Evolutionary conservation across 177 flowering plant genomes (phyloP).

Genomic region (Tripterygium wilfordii): DNA sequence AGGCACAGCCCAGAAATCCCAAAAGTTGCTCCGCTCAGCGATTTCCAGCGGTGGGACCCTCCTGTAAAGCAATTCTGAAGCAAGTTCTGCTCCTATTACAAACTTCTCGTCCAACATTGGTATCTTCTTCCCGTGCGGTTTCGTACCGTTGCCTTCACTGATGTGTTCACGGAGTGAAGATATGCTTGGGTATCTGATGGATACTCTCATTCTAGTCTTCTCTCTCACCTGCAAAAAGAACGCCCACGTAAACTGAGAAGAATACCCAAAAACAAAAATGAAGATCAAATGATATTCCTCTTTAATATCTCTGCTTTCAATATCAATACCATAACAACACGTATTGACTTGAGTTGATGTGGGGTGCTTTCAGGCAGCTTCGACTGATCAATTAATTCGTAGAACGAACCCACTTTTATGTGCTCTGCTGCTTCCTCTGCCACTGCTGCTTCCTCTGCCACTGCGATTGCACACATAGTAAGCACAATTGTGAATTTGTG

Average conservation of each 20-base stretch:
- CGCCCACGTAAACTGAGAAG: background rate
- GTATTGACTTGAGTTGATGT: slow-evolving; percentile 43
- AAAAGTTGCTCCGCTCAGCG: slow-evolving; percentile 12
- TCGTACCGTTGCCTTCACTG: slow-evolving; percentile 1
- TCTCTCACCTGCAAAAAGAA: slow-evolving; percentile 48
- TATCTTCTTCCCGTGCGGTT: slow-evolving; percentile 12
- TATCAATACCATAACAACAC: slow-evolving; percentile 48
- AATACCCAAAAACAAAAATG: background rate
- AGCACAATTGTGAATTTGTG: background rate
- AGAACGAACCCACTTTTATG: slow-evolving; percentile 42
- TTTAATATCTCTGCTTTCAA: background rate
- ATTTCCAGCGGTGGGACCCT: slow-evolving; percentile 37
- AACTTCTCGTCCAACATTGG: slow-evolving; percentile 62
- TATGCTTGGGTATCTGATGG: slow-evolving; percentile 60
- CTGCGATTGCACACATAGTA: background rate
- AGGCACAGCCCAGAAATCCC: slow-evolving; percentile 51
- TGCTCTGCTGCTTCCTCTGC: slow-evolving; percentile 10
- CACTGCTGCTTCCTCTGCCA: slow-evolving; percentile 7
- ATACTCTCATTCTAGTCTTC: slow-evolving; percentile 33
- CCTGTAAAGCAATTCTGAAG: slow-evolving; percentile 36
- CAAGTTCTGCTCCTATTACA: slow-evolving; percentile 39
- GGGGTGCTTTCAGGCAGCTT: slow-evolving; percentile 42
- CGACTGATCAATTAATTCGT: slow-evolving; percentile 54
- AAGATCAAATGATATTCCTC: background rate
- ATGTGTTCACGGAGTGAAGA: slow-evolving; percentile 45